A percentile compares a stretch with the other conserved stretches of the same genome.
phyloP scores from a whole-genome alignment of 108 stramenopile genomes.

The Nitzschia putrida region DNA sequence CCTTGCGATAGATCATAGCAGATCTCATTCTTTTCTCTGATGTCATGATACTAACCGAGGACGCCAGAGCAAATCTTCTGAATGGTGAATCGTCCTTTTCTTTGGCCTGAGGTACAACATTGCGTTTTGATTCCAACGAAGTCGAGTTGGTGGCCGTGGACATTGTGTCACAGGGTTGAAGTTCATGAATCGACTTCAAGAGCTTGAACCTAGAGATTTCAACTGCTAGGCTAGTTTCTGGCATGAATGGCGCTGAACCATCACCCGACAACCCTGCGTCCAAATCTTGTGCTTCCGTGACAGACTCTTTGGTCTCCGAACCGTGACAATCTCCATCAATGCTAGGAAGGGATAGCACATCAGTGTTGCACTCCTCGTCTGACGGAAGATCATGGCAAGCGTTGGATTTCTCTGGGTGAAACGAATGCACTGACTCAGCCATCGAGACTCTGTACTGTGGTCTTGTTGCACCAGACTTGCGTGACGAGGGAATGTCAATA shows the following conservation, averaged over 20 bases:
- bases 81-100: not conserved
- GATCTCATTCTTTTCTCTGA: not conserved
- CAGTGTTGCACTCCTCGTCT: not conserved
- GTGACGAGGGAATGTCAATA: not conserved
- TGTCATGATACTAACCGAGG: not conserved
- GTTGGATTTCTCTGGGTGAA: not conserved
- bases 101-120: not conserved
- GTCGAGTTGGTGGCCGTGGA: not conserved
- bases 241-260: not conserved
- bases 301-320: not conserved
- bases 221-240: not conserved
- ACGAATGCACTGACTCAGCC: not conserved
- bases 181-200: not conserved
- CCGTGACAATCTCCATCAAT: not conserved
- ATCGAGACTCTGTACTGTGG: not conserved
- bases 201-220: not conserved
- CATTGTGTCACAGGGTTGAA: not conserved
- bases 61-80: not conserved
- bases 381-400: not conserved
- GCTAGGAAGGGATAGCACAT: not conserved
- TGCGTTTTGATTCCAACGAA: not conserved
- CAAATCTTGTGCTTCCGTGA: not conserved
- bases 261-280: not conserved
- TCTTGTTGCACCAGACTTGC: not conserved
- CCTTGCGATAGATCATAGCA: not conserved